These are phyloP conservation scores for Aspergillus bridgeri DNA, from an alignment of 495 filamentous ascomycete species.

Conservation along the genomic window DNA sequence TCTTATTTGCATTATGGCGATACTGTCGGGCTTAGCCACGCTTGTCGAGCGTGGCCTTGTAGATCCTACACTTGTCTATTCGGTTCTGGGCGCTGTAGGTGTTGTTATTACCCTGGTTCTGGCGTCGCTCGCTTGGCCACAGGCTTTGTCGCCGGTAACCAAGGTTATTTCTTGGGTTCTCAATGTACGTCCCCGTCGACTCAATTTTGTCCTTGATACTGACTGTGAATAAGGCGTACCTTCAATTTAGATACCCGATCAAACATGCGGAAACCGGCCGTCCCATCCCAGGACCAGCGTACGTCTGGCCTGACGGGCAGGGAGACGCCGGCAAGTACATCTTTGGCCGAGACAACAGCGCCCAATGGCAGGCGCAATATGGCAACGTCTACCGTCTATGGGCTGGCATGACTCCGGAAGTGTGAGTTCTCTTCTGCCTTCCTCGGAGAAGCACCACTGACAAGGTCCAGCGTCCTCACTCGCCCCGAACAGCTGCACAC, in stretches of 20 bases:
- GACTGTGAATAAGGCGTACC: not conserved
- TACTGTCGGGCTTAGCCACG: not conserved
- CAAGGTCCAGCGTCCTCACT: conserved; percentile 16
- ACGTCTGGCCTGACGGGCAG: conserved; percentile 28
- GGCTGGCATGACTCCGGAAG: conserved; percentile 28
- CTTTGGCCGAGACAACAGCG: conserved; percentile 15
- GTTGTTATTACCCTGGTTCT: not conserved
- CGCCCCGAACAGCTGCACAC: conserved; percentile 22
- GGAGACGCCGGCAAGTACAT: conserved; percentile 28
- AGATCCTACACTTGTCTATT: not conserved
- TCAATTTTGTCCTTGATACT: not conserved
- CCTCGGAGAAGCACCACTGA: not conserved
- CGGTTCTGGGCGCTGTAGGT: not conserved
- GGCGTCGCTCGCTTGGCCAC: not conserved
- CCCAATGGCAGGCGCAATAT: conserved; percentile 16
- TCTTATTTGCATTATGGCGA: not conserved
- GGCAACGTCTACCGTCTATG: conserved; percentile 31
- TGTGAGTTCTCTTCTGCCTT: conserved; percentile 15
- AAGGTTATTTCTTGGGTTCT: not conserved
- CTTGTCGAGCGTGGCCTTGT: not conserved
- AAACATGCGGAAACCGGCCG: not conserved
- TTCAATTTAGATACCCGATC: not conserved
- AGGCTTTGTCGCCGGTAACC: not conserved
- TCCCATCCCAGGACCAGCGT: conserved; percentile 2
- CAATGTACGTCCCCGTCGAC: not conserved